Evolutionary conservation across 352 stramenopile genomes (phyloP).

Genomic region (Phytophthora tubulina): DNA sequence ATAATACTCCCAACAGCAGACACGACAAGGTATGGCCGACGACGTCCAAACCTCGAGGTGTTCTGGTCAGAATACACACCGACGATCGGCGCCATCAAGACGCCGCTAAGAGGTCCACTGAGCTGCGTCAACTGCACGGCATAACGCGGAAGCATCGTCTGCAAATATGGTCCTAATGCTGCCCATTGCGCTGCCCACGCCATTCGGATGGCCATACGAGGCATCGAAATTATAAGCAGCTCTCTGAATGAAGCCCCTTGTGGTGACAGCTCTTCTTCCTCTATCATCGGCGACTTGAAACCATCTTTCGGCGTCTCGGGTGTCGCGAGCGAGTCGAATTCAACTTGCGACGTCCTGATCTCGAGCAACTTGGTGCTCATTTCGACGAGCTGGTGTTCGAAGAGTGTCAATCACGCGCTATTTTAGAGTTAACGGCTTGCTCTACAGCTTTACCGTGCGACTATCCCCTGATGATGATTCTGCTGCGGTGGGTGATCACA

Average conservation of each 20-base stretch:
- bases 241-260: slow-evolving; percentile 36
- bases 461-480: too few relatives aligned
- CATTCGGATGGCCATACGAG: slow-evolving; percentile 69
- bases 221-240: slow-evolving; percentile 62
- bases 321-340: slow-evolving; percentile 36
- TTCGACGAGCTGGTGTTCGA: neutral
- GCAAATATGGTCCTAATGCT: slow-evolving; percentile 63
- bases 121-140: slow-evolving; percentile 66
- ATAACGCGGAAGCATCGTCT: slow-evolving; percentile 55
- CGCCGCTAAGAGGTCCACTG: slow-evolving; percentile 55
- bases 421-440: too few relatives aligned
- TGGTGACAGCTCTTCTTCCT: slow-evolving; percentile 17
- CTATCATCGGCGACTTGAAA: slow-evolving; percentile 37
- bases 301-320: slow-evolving; percentile 38
- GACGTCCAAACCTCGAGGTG: slow-evolving; percentile 48
- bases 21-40: slow-evolving; percentile 52
- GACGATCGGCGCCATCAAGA: slow-evolving; percentile 59
- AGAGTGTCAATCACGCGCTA: slow-evolving; percentile 5
- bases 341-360: slow-evolving; percentile 18
- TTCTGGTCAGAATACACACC: slow-evolving; percentile 54
- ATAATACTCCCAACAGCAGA: slow-evolving; percentile 45
- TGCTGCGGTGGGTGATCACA: slow-evolving; percentile 8
- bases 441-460: too few relatives aligned
- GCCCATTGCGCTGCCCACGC: slow-evolving; percentile 70
- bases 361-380: slow-evolving; percentile 30